Percentiles rank a stretch among this genome's conserved stretches.
Evolutionary conservation across 1,139 yeast species (phyloP).

Genomic region (Debaryomyces psychrophilus): DNA sequence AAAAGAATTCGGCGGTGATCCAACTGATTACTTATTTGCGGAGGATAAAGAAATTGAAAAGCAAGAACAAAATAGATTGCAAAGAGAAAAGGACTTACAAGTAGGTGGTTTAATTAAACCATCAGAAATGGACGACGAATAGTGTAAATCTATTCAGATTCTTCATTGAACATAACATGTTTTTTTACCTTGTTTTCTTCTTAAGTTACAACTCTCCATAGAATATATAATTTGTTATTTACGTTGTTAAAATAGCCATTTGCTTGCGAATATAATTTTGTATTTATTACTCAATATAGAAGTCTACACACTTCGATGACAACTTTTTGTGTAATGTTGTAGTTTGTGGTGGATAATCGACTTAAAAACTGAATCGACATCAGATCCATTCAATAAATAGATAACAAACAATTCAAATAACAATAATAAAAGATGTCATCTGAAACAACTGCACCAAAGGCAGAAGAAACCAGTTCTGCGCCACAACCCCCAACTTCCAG

Average conservation of each 20-base stretch:
- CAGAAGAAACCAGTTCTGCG: conserved; percentile 25
- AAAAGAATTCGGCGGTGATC: conserved; percentile 93
- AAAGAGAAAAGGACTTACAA: conserved; percentile 79
- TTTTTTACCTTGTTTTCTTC: not conserved
- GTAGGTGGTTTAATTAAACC: conserved; percentile 96
- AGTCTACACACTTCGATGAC: conserved; percentile 12
- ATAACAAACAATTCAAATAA: conserved; percentile 5
- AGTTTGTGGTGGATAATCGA: conserved; percentile 4
- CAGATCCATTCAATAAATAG: conserved; percentile 3
- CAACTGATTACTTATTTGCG: conserved; percentile 89
- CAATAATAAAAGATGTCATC: conserved; percentile 32
- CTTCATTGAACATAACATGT: not conserved
- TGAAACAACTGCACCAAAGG: conserved; percentile 39
- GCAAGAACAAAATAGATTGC: conserved; percentile 66
- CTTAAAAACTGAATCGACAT: conserved; percentile 4
- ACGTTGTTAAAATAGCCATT: not conserved
- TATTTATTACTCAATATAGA: conserved; percentile 16
- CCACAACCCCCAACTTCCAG: conserved; percentile 69
- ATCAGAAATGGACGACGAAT: conserved; percentile 83
- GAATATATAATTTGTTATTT: not conserved
- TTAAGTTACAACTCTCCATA: not conserved
- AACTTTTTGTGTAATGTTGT: conserved; percentile 8
- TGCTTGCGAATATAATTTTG: not conserved
- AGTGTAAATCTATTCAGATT: not conserved
- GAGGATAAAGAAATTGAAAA: conserved; percentile 87